phyloP scores from a whole-genome alignment of 768 basidiomycete genomes.

The Boletus rubescentipes region DNA sequence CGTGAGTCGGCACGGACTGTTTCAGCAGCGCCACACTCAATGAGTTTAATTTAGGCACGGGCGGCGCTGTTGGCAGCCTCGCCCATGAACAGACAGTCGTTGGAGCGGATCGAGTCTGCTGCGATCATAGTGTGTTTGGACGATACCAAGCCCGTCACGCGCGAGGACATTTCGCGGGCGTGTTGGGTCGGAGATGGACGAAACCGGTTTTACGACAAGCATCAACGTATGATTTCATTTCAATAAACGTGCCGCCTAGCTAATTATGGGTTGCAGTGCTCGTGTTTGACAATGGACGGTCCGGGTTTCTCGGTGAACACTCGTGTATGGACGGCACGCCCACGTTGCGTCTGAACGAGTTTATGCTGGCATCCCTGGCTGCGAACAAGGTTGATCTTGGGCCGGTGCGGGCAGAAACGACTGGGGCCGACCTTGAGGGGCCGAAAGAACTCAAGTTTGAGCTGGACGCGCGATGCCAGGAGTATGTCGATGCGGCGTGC shows the following conservation, averaged over 20 bases:
- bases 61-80: constrained; percentile 63
- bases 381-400: constrained; percentile 77
- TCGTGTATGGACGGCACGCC: constrained; percentile 95
- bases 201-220: constrained; percentile 96
- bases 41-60: constrained; percentile 41
- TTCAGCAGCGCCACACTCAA: not conserved
- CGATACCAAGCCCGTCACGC: constrained; percentile 73
- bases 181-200: constrained; percentile 89
- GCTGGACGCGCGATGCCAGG: constrained; percentile 52
- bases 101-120: constrained; percentile 84
- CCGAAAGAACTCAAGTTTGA: constrained; percentile 73
- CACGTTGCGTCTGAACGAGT: constrained; percentile 94
- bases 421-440: constrained; percentile 42
- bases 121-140: constrained; percentile 88
- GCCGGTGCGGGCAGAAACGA: constrained; percentile 38
- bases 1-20: constrained; percentile 51
- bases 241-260: not conserved
- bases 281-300: constrained; percentile 92
- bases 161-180: constrained; percentile 78
- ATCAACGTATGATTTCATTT: constrained; percentile 61
- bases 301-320: constrained; percentile 88
- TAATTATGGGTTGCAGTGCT: constrained; percentile 54
- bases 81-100: constrained; percentile 59
- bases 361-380: constrained; percentile 74
- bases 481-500: constrained; percentile 58